phyloP scores from a whole-genome alignment of 768 basidiomycete genomes.

The Pulveroboletus ravenelii region DNA sequence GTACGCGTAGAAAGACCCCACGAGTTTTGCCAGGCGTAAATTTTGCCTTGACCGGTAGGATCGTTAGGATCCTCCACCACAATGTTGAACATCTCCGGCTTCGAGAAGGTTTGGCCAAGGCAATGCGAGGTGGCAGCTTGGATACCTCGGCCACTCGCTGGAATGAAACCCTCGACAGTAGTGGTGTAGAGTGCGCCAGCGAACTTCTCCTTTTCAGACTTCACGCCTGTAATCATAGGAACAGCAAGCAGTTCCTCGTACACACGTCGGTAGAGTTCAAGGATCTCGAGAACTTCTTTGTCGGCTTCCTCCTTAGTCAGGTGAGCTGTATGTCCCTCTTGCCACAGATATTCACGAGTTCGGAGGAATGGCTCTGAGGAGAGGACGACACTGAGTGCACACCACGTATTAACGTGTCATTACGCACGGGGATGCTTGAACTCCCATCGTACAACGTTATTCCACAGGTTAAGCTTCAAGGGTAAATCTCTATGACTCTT shows the following conservation, averaged over 20 bases:
- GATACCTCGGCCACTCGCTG: slow-evolving; percentile 94
- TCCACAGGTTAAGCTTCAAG: slow-evolving; percentile 98
- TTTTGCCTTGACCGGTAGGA: slow-evolving; percentile 58
- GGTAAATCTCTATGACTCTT: slow-evolving; percentile 96
- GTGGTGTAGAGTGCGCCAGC: slow-evolving; percentile 98
- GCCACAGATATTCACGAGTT: slow-evolving; percentile 99
- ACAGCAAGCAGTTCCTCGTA: slow-evolving; percentile 97
- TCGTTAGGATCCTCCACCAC: slow-evolving; percentile 91
- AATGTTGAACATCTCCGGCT: slow-evolving; percentile 96
- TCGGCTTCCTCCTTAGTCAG: slow-evolving; percentile 88
- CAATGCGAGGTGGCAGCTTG: slow-evolving; percentile 98
- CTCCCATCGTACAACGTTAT: slow-evolving; percentile 98
- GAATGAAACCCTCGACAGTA: slow-evolving; percentile 96
- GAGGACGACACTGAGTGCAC: slow-evolving; percentile 18
- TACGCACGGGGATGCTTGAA: slow-evolving; percentile 94
- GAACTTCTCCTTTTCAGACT: slow-evolving; percentile 99
- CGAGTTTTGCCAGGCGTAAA: slow-evolving; percentile 95
- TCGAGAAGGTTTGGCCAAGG: slow-evolving; percentile 97
- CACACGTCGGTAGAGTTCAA: slow-evolving; percentile 91
- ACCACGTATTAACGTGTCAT: slow-evolving; percentile 3
- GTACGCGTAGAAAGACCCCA: slow-evolving; percentile 97
- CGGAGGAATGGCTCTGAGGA: slow-evolving; percentile 90
- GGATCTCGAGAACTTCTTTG: slow-evolving; percentile 85
- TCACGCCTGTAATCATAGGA: slow-evolving; percentile 93
- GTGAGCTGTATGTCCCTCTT: slow-evolving; percentile 97